Evolutionary conservation across 441 rosid species (phyloP), one percentile per base, ranked within the genome.

Genomic region (Sinapis alba): DNA sequence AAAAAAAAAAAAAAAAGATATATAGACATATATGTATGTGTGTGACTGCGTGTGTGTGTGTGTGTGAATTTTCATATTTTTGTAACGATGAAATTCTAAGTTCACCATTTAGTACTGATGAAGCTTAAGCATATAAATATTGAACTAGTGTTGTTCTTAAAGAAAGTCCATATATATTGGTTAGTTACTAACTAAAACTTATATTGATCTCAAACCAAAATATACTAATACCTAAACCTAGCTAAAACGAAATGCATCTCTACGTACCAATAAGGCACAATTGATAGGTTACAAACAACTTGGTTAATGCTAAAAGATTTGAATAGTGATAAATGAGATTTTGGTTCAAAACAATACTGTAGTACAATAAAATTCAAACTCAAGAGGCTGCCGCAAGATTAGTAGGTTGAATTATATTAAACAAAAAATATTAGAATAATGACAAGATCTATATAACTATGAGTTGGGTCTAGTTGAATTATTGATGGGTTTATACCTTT

Each of bases 391-490:
- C 53, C 20, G 53, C 8, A 47, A n/a, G 53, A 47, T 47, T 47
- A 50, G 56, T 50, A 21, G 11, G 56, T 16, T 4, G 60, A 76
- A 41, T 28, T 30, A 69, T 63, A 53, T 5, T 26, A 16, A 21
- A 53, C 38, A 69, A 62, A 38, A 12, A 2, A 68, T 60, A 58
- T 72, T 38, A 34, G 16, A 15, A 23, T 68, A 19, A 50, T 43
- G n/a, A 12, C 23, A 30, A 61, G 24, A 11, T 3, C 24, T 16
- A 51, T 36, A 61, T 68, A 68, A 19, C 32, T 30, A 36, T 62
- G 75, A 70, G 80, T 64, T 70, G 71, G 71, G 60, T 69, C 75
- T 70, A 69, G 53, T 63, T 45, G 53, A 43, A 30, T 56, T 24
- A 58, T 70, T 70, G 71, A 70, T 27, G 23, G 8, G 53, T 63